phyloP scores from a whole-genome alignment of 2,329 filamentous ascomycete genomes.

The Colletotrichum coccodes region DNA sequence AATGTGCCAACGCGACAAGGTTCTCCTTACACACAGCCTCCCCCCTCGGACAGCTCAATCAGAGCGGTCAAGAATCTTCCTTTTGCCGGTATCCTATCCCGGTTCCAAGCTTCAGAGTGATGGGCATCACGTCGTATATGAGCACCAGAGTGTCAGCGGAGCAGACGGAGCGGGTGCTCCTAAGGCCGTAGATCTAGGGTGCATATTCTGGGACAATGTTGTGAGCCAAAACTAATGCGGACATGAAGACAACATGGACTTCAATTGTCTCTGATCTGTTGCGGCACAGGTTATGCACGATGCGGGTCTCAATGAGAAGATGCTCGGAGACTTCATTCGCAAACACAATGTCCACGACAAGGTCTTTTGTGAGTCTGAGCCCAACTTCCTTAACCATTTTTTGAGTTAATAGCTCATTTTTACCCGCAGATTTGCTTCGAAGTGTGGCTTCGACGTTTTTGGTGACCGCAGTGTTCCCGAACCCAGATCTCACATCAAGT shows the following conservation, averaged over 20 bases:
- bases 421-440: slow-evolving; percentile 53
- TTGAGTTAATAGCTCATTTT: background rate
- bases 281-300: slow-evolving; percentile 52
- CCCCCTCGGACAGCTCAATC: too few species aligned
- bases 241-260: background rate
- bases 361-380: slow-evolving; percentile 50
- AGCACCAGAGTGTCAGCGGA: slow-evolving; percentile 53
- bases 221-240: slow-evolving; percentile 39
- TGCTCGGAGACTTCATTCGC: slow-evolving; percentile 59
- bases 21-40: background rate
- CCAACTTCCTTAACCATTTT: too few species aligned
- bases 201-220: slow-evolving; percentile 57
- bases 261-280: background rate
- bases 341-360: slow-evolving; percentile 62
- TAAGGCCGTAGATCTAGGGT: slow-evolving; percentile 59
- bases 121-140: slow-evolving; percentile 56
- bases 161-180: slow-evolving; percentile 57
- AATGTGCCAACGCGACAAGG: background rate
- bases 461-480: slow-evolving; percentile 49
- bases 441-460: slow-evolving; percentile 55
- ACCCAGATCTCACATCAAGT: slow-evolving; percentile 54
- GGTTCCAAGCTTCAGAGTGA: slow-evolving; percentile 58
- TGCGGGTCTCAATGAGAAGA: slow-evolving; percentile 59
- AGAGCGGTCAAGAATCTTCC: slow-evolving; percentile 52
- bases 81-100: slow-evolving; percentile 50